Percentiles rank a stretch among this genome's conserved stretches.
Conservation (phyloP, 2,329 filamentous ascomycete species). For the Verticillium klebahnii region DNA sequence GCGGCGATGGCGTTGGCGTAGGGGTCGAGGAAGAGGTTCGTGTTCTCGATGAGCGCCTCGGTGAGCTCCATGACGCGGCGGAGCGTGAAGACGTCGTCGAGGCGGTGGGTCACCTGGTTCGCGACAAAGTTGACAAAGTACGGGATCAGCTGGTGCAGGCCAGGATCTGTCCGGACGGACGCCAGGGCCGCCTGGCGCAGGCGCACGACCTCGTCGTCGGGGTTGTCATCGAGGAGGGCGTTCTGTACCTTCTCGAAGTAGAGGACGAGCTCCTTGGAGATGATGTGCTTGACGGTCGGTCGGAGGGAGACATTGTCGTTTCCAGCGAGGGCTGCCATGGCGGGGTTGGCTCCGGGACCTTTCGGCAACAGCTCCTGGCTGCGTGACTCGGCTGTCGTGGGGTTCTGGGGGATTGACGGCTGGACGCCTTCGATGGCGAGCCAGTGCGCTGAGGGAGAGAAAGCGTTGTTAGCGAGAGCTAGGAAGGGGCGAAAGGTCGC, state of each 20-base stretch:
- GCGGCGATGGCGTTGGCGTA: slow-evolving; percentile 68
- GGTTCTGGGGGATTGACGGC: slow-evolving; percentile 93
- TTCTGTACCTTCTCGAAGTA: slow-evolving; percentile 95
- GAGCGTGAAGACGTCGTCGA: slow-evolving; percentile 85
- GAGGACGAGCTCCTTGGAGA: slow-evolving; percentile 91
- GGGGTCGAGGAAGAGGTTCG: slow-evolving; percentile 65
- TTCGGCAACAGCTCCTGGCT: slow-evolving; percentile 85
- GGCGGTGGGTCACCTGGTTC: slow-evolving; percentile 90
- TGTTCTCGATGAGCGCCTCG: slow-evolving; percentile 78
- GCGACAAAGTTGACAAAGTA: slow-evolving; percentile 96
- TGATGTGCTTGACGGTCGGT: slow-evolving; percentile 89
- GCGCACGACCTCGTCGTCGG: slow-evolving; percentile 67
- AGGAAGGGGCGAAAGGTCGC: background rate
- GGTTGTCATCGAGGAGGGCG: slow-evolving; percentile 82
- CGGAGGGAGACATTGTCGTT: slow-evolving; percentile 81
- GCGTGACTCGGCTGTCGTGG: slow-evolving; percentile 77
- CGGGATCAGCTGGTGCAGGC: slow-evolving; percentile 89
- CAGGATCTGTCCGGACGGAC: slow-evolving; percentile 82
- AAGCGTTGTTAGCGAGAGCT: slow-evolving; percentile 11
- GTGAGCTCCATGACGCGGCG: slow-evolving; percentile 90
- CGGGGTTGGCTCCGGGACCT: slow-evolving; percentile 81
- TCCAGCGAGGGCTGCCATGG: slow-evolving; percentile 76
- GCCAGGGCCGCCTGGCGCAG: slow-evolving; percentile 81
- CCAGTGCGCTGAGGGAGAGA: slow-evolving; percentile 70
- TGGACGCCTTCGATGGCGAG: slow-evolving; percentile 96